Conservation (phyloP, 495 filamentous ascomycete species). For the Amorphotheca resinae region DNA sequence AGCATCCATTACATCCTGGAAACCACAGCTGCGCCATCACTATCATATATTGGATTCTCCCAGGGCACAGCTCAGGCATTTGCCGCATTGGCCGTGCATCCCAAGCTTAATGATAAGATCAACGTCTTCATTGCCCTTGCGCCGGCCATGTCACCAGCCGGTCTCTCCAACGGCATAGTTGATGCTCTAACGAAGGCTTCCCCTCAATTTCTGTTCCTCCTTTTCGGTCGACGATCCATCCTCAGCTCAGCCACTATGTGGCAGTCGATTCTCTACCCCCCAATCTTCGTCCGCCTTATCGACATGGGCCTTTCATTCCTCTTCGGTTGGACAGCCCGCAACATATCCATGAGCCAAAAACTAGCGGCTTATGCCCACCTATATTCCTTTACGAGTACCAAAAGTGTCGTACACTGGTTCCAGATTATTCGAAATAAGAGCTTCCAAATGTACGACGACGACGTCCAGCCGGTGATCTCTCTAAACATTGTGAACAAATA, state of each 20-base stretch:
- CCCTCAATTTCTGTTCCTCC: constrained; percentile 81
- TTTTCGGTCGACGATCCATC: constrained; percentile 91
- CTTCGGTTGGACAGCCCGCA: constrained; percentile 80
- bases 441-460: constrained; percentile 98
- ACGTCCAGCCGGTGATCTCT: constrained; percentile 45
- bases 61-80: constrained; percentile 97
- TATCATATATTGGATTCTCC: constrained; percentile 94
- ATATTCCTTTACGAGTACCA: constrained; percentile 92
- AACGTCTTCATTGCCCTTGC: constrained; percentile 97
- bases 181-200: constrained; percentile 90
- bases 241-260: constrained; percentile 92
- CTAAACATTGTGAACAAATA: constrained; percentile 35
- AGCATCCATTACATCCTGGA: constrained; percentile 83
- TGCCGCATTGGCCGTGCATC: constrained; percentile 87
- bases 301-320: constrained; percentile 70
- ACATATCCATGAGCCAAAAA: constrained; percentile 81
- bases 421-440: constrained; percentile 91
- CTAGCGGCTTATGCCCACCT: constrained; percentile 93
- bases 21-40: constrained; percentile 67
- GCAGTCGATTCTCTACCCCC: constrained; percentile 90
- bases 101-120: constrained; percentile 80
- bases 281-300: constrained; percentile 82
- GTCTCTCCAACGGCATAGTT: constrained; percentile 77
- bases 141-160: constrained; percentile 89
- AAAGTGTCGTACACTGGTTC: constrained; percentile 96